Base-by-base conservation (phyloP, 345 rosid species). In the Microcos paniculata region DNA sequence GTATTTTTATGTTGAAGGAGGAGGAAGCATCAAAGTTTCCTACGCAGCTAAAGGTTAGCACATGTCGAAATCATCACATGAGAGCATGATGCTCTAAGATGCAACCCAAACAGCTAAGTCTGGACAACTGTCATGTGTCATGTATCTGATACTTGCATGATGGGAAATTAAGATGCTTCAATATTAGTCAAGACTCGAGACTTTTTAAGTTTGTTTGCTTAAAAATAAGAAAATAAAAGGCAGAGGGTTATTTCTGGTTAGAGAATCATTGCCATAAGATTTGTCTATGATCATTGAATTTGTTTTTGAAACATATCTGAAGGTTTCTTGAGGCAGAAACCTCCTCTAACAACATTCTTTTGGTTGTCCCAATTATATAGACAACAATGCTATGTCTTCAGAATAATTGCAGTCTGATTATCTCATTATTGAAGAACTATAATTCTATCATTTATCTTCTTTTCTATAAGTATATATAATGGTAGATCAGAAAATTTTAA, bases 1-100 rank as follows among this genome's bases (percentile, higher is more conserved):
- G 33, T 48, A 21, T 61, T 58, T 46, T 49, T 19, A 62, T 73
- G 77, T 62, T 33, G 61, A 73, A 73, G 43, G 28, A 45, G 4
- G 48, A 51, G 62, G 62, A 30, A 52, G 26, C 62, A 52, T 49
- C 10, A 49, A 69, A 12, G 11, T 69, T 69, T 69, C 15, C n/a
- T 45, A 28, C 18, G 56, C 21, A 49, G 46, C 57, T 19, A 24
- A 69, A 69, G 58, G 16, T 48, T 38, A 1, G 13, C 10, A 35
- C 26, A 19, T n/a, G 48, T 63, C 68, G 1, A 38, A 38, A 38
- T 63, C 68, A 63, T 63, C 28, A 35, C 48, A n/a, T 8, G 16
- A n/a, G 15, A 63, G 45, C 68, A 38, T 35, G 68, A 63, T 63
- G 28, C 46, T n/a, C n/a, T n/a, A 9, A 19, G 35, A 4, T 59